These are phyloP conservation scores for Aspergillus diversus DNA, from an alignment of 495 filamentous ascomycete genomes.

Conservation along the genomic window DNA sequence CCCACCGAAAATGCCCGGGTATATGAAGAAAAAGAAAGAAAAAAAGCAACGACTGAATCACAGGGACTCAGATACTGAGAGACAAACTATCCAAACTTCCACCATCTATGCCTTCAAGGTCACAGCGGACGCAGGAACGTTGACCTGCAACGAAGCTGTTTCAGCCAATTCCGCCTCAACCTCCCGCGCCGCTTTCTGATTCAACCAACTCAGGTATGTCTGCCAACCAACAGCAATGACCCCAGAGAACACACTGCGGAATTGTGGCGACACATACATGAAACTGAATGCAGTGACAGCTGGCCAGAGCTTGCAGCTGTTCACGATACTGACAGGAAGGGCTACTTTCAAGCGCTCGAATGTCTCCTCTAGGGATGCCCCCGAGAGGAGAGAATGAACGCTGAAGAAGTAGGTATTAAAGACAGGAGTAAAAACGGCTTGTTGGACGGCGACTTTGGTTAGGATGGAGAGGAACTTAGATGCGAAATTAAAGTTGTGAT, in stretches of 20 bases:
- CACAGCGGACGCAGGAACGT: constrained; percentile 21
- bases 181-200: constrained; percentile 69
- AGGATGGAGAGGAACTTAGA: constrained; percentile 69
- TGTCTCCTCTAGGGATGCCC: constrained; percentile 61
- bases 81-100: not conserved
- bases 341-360: constrained; percentile 73
- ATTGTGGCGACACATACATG: constrained; percentile 77
- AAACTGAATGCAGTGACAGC: constrained; percentile 87
- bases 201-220: constrained; percentile 83
- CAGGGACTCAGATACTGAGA: not conserved
- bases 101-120: constrained; percentile 31
- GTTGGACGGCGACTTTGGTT: constrained; percentile 81
- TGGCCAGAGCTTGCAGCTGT: constrained; percentile 89
- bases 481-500: constrained; percentile 77
- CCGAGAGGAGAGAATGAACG: constrained; percentile 69
- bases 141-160: constrained; percentile 17
- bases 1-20: constrained; percentile 8
- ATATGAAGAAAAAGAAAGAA: constrained; percentile 15
- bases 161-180: constrained; percentile 42
- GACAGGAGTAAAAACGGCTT: constrained; percentile 78
- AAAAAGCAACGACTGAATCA: not conserved
- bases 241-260: constrained; percentile 76
- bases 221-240: constrained; percentile 87
- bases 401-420: constrained; percentile 95
- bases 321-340: constrained; percentile 74